phyloP scores from a whole-genome alignment of 2,329 filamentous ascomycete genomes.

The Phialophora tarda region DNA sequence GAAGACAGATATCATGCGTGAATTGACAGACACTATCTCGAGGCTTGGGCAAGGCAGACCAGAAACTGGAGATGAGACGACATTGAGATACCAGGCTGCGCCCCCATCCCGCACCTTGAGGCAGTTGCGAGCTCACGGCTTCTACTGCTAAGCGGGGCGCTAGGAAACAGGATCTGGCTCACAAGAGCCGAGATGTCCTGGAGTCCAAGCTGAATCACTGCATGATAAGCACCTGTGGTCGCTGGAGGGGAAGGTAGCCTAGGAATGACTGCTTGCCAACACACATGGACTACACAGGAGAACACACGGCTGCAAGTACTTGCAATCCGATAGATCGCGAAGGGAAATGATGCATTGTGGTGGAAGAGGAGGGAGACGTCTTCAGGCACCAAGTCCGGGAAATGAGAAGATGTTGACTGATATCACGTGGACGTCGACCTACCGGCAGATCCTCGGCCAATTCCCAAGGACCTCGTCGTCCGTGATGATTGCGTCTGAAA shows the following conservation, averaged over 20 bases:
- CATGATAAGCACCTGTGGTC: neutral
- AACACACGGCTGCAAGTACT: neutral
- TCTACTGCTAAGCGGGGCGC: too few relatives aligned
- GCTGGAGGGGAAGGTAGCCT: neutral
- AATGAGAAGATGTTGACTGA: neutral
- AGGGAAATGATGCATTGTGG: neutral
- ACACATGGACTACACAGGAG: neutral
- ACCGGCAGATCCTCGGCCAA: slow-evolving; percentile 3
- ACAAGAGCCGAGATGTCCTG: too few relatives aligned
- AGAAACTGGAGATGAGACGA: neutral
- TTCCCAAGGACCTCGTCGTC: neutral
- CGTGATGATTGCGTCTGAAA: neutral
- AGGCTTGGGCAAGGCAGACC: neutral
- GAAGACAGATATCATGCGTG: neutral
- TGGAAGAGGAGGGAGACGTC: neutral
- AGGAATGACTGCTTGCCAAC: neutral
- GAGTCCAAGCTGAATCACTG: neutral
- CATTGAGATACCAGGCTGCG: too few relatives aligned
- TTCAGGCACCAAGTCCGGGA: too few relatives aligned
- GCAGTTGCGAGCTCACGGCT: too few relatives aligned
- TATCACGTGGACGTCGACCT: too few relatives aligned
- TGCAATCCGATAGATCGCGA: neutral
- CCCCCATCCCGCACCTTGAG: too few relatives aligned
- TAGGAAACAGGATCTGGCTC: too few relatives aligned
- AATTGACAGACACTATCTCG: neutral